Evolutionary conservation across 2,329 filamentous ascomycete genomes (phyloP).

Genomic region (Pyrenophora graminea): DNA sequence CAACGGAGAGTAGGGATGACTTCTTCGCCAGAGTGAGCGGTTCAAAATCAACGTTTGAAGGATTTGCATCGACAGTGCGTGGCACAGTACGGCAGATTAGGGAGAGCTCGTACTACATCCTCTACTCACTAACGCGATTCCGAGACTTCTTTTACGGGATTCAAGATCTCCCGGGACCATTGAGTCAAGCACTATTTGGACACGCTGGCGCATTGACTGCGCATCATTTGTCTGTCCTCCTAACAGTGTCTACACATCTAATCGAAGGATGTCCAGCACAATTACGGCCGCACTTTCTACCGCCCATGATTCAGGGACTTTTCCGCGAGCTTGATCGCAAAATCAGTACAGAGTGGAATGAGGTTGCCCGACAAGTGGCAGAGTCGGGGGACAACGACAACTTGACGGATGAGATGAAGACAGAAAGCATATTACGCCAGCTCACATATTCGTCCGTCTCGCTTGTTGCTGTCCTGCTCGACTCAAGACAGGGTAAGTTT

Average conservation of each 20-base stretch:
- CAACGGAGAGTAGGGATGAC: constrained; percentile 91
- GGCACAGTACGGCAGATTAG: constrained; percentile 87
- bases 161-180: constrained; percentile 75
- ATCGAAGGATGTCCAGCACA: constrained; percentile 90
- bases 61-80: constrained; percentile 89
- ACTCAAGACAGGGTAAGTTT: constrained; percentile 58
- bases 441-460: constrained; percentile 90
- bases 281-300: constrained; percentile 77
- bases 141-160: constrained; percentile 92
- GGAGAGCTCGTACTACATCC: constrained; percentile 90
- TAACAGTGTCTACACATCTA: constrained; percentile 84
- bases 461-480: constrained; percentile 87
- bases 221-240: constrained; percentile 90
- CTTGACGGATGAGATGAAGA: constrained; percentile 95
- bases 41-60: constrained; percentile 87
- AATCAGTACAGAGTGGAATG: constrained; percentile 84
- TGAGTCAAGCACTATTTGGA: constrained; percentile 82
- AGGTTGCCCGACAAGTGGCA: constrained; percentile 61
- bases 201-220: constrained; percentile 83
- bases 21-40: constrained; percentile 91
- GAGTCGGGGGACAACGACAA: constrained; percentile 73
- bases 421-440: constrained; percentile 91
- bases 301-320: constrained; percentile 77
- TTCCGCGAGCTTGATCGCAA: constrained; percentile 88
- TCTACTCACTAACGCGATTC: constrained; percentile 89